phyloP scores from a whole-genome alignment of 2,329 filamentous ascomycete species.

The Zymoseptoria brevis region DNA sequence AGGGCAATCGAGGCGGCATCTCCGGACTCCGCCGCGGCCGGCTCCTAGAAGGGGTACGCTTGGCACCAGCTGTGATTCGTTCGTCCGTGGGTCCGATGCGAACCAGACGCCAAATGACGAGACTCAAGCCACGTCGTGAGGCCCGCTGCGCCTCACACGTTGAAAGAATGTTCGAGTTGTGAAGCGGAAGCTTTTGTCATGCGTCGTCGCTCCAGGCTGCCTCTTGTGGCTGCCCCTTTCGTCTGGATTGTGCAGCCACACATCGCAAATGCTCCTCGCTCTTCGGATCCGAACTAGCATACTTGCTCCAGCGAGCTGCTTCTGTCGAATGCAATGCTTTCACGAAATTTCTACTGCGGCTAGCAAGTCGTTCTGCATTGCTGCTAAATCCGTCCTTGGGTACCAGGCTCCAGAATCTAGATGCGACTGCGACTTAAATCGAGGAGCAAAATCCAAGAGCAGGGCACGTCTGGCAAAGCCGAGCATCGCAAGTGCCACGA shows the following conservation, averaged over 20 bases:
- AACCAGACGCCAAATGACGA: not conserved
- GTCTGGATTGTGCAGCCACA: too few relatives aligned
- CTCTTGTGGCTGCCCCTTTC: too few relatives aligned
- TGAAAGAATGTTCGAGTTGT: not conserved
- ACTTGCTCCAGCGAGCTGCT: not conserved
- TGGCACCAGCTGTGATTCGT: not conserved
- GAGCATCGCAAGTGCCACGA: not conserved
- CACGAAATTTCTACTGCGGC: not conserved
- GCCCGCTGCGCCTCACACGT: not conserved
- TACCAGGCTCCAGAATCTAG: not conserved
- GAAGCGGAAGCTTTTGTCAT: too few relatives aligned
- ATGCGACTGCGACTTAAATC: not conserved
- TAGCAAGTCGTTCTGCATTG: not conserved
- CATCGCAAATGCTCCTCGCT: too few relatives aligned
- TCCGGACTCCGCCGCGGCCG: not conserved
- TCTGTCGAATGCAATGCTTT: not conserved
- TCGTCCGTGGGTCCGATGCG: not conserved
- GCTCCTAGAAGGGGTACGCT: too few relatives aligned
- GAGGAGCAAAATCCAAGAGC: not conserved
- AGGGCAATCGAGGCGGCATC: not conserved
- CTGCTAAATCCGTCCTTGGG: not conserved
- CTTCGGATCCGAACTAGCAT: not conserved
- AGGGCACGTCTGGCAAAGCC: not conserved
- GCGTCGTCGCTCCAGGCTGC: too few relatives aligned
- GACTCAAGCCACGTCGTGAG: not conserved